phyloP scores from a whole-genome alignment of 2,329 filamentous ascomycete genomes.

The Teratosphaeria gauchensis region DNA sequence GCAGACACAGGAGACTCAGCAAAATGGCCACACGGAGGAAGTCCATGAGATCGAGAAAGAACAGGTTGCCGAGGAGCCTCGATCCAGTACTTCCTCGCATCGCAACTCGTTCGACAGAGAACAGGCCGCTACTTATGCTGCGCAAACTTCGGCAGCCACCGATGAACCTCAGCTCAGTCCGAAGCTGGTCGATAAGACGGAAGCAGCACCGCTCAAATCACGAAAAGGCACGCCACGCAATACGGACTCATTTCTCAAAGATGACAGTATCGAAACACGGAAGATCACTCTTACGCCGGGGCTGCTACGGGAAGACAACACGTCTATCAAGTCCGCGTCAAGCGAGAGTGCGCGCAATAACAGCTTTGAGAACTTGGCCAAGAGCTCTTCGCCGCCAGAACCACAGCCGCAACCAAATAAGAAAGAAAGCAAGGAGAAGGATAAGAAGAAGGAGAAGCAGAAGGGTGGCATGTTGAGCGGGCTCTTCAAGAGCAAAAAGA shows the following conservation, averaged over 20 bases:
- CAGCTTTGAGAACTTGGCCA: slow-evolving; percentile 70
- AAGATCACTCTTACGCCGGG: slow-evolving; percentile 97
- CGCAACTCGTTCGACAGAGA: slow-evolving; percentile 24
- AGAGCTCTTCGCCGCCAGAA: slow-evolving; percentile 52
- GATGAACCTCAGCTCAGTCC: slow-evolving; percentile 23
- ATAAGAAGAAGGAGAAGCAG: slow-evolving; percentile 64
- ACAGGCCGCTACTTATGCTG: slow-evolving; percentile 16
- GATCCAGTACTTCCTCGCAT: slow-evolving; percentile 15
- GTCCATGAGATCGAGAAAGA: slow-evolving; percentile 13
- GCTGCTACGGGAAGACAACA: slow-evolving; percentile 69
- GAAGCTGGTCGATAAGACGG: slow-evolving; percentile 25
- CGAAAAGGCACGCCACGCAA: slow-evolving; percentile 81
- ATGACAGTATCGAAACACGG: slow-evolving; percentile 87
- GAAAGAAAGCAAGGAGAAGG: slow-evolving; percentile 72
- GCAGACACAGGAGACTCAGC: slow-evolving; percentile 11
- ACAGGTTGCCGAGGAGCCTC: background rate
- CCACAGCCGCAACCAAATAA: slow-evolving; percentile 52
- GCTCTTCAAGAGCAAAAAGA: slow-evolving; percentile 56
- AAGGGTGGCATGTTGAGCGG: slow-evolving; percentile 64
- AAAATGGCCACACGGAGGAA: slow-evolving; percentile 13
- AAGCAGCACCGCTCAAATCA: slow-evolving; percentile 46
- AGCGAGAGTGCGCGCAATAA: slow-evolving; percentile 41
- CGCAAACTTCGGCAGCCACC: slow-evolving; percentile 5
- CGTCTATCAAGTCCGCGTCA: slow-evolving; percentile 21
- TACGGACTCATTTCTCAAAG: slow-evolving; percentile 95